Conservation (phyloP, 2,329 filamentous ascomycete species). For the Pezicula rhizophila region DNA sequence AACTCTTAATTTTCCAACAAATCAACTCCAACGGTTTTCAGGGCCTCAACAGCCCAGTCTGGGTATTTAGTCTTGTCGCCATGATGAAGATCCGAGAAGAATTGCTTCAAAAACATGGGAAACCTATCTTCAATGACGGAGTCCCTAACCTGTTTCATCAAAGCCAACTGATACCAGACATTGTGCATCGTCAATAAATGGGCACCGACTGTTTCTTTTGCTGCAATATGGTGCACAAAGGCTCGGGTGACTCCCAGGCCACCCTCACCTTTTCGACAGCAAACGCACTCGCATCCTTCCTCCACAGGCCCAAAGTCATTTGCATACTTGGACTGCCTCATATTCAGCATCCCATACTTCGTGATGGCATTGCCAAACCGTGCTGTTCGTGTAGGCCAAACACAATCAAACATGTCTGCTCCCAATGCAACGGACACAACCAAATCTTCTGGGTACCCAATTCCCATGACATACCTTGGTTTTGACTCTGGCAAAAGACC, state of each 20-base stretch:
- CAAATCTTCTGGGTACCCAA: slow-evolving; percentile 93
- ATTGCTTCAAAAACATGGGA: slow-evolving; percentile 69
- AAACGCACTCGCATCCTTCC: slow-evolving; percentile 71
- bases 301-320: slow-evolving; percentile 81
- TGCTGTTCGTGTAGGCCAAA: slow-evolving; percentile 95
- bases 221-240: slow-evolving; percentile 84
- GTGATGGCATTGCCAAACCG: slow-evolving; percentile 95
- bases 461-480: slow-evolving; percentile 98
- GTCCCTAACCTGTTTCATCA: slow-evolving; percentile 71
- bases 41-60: slow-evolving; percentile 74
- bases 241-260: slow-evolving; percentile 79
- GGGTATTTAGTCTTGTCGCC: slow-evolving; percentile 62
- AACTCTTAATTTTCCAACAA: slow-evolving; percentile 35
- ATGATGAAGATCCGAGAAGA: slow-evolving; percentile 70
- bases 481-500: slow-evolving; percentile 79
- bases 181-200: slow-evolving; percentile 87
- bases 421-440: slow-evolving; percentile 90
- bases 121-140: slow-evolving; percentile 78
- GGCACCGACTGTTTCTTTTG: slow-evolving; percentile 92
- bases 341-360: slow-evolving; percentile 71
- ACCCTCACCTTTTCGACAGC: slow-evolving; percentile 64
- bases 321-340: slow-evolving; percentile 70
- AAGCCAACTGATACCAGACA: slow-evolving; percentile 80
- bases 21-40: slow-evolving; percentile 76
- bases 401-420: slow-evolving; percentile 99